phyloP scores from a whole-genome alignment of 495 filamentous ascomycete species.

The Hyaloscypha bicolor region DNA sequence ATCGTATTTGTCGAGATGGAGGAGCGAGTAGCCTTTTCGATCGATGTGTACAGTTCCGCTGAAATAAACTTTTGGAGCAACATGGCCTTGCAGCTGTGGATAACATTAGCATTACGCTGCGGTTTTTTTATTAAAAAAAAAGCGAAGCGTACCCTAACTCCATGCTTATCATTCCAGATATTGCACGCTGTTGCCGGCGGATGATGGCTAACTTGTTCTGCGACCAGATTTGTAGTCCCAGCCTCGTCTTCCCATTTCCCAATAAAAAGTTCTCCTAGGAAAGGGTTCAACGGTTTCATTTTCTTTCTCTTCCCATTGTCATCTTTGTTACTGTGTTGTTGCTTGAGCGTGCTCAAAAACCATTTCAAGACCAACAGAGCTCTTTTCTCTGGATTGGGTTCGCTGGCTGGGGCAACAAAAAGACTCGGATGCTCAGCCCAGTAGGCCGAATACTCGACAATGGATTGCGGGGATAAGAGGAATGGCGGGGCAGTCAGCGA shows the following conservation, averaged over 20 bases:
- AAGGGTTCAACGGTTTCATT: slow-evolving; percentile 96
- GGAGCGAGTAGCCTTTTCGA: slow-evolving; percentile 92
- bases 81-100: slow-evolving; percentile 81
- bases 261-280: slow-evolving; percentile 88
- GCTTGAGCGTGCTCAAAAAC: slow-evolving; percentile 95
- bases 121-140: not conserved
- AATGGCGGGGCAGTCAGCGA: slow-evolving; percentile 94
- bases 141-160: slow-evolving; percentile 48
- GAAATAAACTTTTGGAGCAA: slow-evolving; percentile 96
- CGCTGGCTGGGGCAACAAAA: slow-evolving; percentile 83
- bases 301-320: slow-evolving; percentile 95
- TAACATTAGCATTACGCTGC: not conserved
- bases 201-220: slow-evolving; percentile 92
- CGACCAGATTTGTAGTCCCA: slow-evolving; percentile 67
- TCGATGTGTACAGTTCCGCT: slow-evolving; percentile 91
- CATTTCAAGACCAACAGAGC: slow-evolving; percentile 90
- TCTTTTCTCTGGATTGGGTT: slow-evolving; percentile 80
- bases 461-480: slow-evolving; percentile 87
- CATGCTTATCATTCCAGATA: slow-evolving; percentile 82
- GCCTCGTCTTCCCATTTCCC: slow-evolving; percentile 63
- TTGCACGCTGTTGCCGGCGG: slow-evolving; percentile 96
- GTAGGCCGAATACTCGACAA: slow-evolving; percentile 94
- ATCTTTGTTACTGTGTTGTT: slow-evolving; percentile 92
- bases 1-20: slow-evolving; percentile 66
- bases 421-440: slow-evolving; percentile 92